Percentiles rank a stretch among this genome's conserved stretches.
phyloP scores from a whole-genome alignment of 768 basidiomycete genomes.

The Candolleomyces efflorescens region DNA sequence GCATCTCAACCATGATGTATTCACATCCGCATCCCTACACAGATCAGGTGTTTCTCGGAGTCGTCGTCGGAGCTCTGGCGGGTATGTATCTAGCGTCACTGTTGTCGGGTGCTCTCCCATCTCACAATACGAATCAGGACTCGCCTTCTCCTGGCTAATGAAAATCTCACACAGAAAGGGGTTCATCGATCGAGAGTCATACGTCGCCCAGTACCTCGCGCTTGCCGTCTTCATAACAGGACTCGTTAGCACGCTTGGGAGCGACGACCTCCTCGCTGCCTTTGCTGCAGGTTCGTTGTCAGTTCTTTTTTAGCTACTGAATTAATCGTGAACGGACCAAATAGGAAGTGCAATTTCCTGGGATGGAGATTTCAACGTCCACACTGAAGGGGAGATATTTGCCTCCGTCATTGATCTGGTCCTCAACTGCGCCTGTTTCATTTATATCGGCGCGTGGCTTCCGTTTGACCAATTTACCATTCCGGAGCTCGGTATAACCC shows the following conservation, averaged over 20 bases:
- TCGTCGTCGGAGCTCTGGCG: constrained; percentile 56
- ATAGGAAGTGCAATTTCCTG: constrained; percentile 85
- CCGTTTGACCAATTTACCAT: constrained; percentile 58
- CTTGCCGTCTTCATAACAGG: constrained; percentile 69
- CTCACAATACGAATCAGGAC: constrained; percentile 33
- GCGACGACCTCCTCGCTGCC: constrained; percentile 81
- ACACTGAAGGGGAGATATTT: constrained; percentile 83
- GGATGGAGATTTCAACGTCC: constrained; percentile 80
- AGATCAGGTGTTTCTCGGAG: constrained; percentile 84
- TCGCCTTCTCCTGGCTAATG: constrained; percentile 70
- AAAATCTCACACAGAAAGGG: constrained; percentile 32
- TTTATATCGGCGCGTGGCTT: constrained; percentile 87
- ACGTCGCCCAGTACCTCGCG: constrained; percentile 74
- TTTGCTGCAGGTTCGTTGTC: constrained; percentile 61
- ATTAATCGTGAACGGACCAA: neutral
- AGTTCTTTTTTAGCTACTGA: neutral
- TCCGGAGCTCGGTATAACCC: constrained; percentile 54
- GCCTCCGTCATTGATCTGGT: constrained; percentile 89
- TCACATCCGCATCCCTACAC: neutral
- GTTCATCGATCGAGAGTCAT: constrained; percentile 53
- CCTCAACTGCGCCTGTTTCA: constrained; percentile 74
- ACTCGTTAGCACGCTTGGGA: constrained; percentile 68
- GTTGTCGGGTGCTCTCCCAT: neutral
- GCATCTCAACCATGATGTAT: neutral
- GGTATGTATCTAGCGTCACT: constrained; percentile 23